These are phyloP conservation scores for Dactylellina drechsleri DNA, from an alignment of 2,329 filamentous ascomycete genomes.

Conservation along the genomic window DNA sequence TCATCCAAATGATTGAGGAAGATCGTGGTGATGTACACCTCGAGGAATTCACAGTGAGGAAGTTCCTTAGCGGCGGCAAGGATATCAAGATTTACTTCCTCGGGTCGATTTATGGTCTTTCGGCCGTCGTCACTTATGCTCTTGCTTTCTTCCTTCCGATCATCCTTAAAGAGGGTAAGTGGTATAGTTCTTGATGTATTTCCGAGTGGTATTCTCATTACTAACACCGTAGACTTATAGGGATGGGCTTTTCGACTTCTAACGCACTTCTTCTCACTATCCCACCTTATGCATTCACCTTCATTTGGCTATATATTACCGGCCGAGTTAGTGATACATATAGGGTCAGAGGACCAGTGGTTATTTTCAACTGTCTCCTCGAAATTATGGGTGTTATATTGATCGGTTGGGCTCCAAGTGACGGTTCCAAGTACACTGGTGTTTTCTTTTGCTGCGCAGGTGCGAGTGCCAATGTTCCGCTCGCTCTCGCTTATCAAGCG, in stretches of 20 bases:
- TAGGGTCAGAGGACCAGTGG: conserved; percentile 72
- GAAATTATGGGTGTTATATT: conserved; percentile 76
- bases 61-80: conserved; percentile 68
- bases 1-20: conserved; percentile 64
- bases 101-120: conserved; percentile 71
- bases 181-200: background rate
- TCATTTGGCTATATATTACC: conserved; percentile 70
- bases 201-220: background rate
- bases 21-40: conserved; percentile 68
- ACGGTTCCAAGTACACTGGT: conserved; percentile 75
- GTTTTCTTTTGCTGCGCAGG: conserved; percentile 79
- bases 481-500: conserved; percentile 80
- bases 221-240: conserved; percentile 53
- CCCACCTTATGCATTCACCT: conserved; percentile 74
- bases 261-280: conserved; percentile 76
- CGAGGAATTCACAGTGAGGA: conserved; percentile 69
- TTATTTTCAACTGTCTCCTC: conserved; percentile 73
- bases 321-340: conserved; percentile 75
- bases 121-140: conserved; percentile 77
- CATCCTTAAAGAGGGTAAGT: conserved; percentile 69
- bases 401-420: conserved; percentile 72
- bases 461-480: conserved; percentile 79
- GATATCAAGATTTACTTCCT: conserved; percentile 58
- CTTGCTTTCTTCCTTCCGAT: conserved; percentile 82
- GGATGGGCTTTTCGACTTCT: conserved; percentile 73